Base-by-base conservation (phyloP, 352 stramenopile genomes). In the Phytophthora sp. region DNA sequence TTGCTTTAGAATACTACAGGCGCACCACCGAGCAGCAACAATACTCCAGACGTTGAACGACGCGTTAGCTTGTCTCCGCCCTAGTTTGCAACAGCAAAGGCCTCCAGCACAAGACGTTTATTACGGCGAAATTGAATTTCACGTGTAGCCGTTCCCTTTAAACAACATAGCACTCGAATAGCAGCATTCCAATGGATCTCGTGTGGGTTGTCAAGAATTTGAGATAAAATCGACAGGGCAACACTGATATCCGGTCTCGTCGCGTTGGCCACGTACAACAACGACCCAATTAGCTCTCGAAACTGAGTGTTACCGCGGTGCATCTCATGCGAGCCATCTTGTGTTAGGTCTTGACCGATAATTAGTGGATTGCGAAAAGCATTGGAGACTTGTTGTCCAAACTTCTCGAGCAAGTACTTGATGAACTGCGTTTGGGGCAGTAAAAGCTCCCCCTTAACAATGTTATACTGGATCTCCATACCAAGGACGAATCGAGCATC, bases 251-350 rank as follows among this genome's bases (percentile, higher is more conserved):
- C 54, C 5, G 54, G 54, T 18, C 62, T 28, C 3, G 54, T 70
- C 0, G 34, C 62, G 24, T 70, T 70, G 1, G 54, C 62, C 1
- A 70, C 28, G 15, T 66, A 60, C 15, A 70, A 32, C 17, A 70
- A 4, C 11, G 57, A 59, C 9, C 43, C 42, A 23, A 61, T 31
- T 2, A 62, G 13, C 17, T 56, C 44, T 9, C 55, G 32, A 23
- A 46, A 65, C 11, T 21, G 20, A 17, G 24, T 28, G n/a, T 38
- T 51, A 15, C 35, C 35, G 32, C 18, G n/a, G n/a, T n/a, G n/a
- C 32, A 38, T 18, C n/a, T 38, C 32, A 15, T 11, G 32, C 12
- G 32, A 18, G 32, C 18, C 35, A 42, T 42, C 35, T 12, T 15
- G 35, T 9, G n/a, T 23, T 4, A 57, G 9, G 23, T 57, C 24